Evolutionary conservation across 2,329 filamentous ascomycete species (phyloP).

Genomic region (Ophiosphaerella narmari): DNA sequence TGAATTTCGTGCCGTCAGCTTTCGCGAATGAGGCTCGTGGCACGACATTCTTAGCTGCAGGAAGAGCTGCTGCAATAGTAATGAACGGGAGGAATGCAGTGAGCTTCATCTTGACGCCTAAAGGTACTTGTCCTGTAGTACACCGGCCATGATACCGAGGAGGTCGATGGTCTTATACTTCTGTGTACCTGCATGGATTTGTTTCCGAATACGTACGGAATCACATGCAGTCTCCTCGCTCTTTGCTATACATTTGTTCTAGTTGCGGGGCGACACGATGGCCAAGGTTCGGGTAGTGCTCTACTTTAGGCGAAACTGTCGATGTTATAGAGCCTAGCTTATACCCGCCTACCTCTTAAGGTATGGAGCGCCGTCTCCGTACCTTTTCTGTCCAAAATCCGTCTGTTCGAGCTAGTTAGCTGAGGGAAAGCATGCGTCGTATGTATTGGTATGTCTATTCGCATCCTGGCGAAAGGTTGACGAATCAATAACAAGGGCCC

Average conservation of each 20-base stretch:
- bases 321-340: not conserved
- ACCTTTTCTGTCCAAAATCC: not conserved
- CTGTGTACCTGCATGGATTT: conserved; percentile 1
- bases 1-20: conserved; percentile 38
- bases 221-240: conserved; percentile 7
- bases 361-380: conserved; percentile 4
- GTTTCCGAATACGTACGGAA: not conserved
- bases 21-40: conserved; percentile 6
- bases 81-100: conserved; percentile 21
- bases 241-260: conserved; percentile 10
- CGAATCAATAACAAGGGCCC: too few relatives aligned
- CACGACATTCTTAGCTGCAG: conserved; percentile 8
- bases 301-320: not conserved
- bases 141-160: not conserved
- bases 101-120: conserved; percentile 25
- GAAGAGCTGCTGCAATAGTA: conserved; percentile 25
- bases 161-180: conserved; percentile 5
- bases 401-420: not conserved
- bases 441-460: too few relatives aligned
- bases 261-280: conserved; percentile 13
- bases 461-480: too few relatives aligned
- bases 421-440: too few relatives aligned
- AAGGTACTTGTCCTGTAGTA: too few relatives aligned
- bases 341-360: not conserved
- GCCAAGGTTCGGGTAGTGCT: conserved; percentile 6